Base-by-base conservation (phyloP, 495 filamentous ascomycete genomes). In the Recurvomyces mirabilis region DNA sequence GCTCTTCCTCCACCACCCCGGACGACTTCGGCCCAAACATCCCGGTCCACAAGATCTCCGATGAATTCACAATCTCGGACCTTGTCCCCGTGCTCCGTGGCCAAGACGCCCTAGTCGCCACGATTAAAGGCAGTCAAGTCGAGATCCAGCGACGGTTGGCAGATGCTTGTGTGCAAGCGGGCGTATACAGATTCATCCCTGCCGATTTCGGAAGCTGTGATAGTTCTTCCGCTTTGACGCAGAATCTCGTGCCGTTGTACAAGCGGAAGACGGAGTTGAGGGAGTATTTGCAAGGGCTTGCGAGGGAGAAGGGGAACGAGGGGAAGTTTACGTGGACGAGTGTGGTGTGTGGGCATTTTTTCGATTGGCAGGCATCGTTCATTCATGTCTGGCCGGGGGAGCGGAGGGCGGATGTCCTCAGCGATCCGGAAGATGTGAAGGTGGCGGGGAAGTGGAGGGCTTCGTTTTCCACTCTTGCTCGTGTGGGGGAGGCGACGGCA, bases 291-390 rank as follows among this genome's bases (percentile, higher is more conserved):
- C 57, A 65, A 51, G 53, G 41, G 9, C 32, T 52, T 1, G 44
- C 49, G 10, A n/a, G n/a, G n/a, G n/a, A n/a, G n/a, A n/a, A n/a
- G n/a, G 69, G 68, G 43, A 61, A 71, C 43, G 39, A 43, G 4
- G 51, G 60, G 2, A 52, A 56, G 1, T 54, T 77, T 28, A 62
- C 52, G 33, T 76, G 72, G 73, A 73, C 65, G 12, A 64, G 56
- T 17, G 48, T 77, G 28, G 61, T 68, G 3, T 64, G 65, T 17
- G 69, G 70, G 2, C 60, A 62, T 11, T 65, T 76, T 52, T 68
- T 77, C 41, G 73, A 75, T 52, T 69, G 68, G 68, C 62, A 56
- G 36, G 50, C 73, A 14, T 41, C 26, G 1, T 49, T 76, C 54
- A 47, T 75, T 12, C 68, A 63, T 45, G 66, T 71, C 42, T 61